phyloP scores from a whole-genome alignment of 164 flowering plant genomes.

The Vitis amurensis region DNA sequence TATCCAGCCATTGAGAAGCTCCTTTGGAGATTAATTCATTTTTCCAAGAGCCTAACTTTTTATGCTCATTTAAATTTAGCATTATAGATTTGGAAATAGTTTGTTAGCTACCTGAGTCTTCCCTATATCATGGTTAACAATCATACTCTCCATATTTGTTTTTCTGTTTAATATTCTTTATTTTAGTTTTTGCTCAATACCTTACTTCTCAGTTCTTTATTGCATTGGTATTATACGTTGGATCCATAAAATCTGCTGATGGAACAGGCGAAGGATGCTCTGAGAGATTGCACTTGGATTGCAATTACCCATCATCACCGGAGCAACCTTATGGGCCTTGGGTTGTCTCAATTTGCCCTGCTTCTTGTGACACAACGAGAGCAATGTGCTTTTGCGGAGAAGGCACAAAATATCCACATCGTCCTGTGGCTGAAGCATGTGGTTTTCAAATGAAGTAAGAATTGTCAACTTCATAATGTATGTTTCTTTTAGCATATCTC shows the following conservation, averaged over 20 bases:
- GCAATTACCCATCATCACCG: constrained; percentile 67
- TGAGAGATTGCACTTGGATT: constrained; percentile 55
- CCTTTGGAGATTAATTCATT: neutral
- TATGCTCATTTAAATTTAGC: no score
- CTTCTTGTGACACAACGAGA: constrained; percentile 83
- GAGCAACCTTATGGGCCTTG: constrained; percentile 81
- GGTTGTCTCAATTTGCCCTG: constrained; percentile 93
- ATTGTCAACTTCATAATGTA: constrained; percentile 2
- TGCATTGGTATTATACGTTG: neutral
- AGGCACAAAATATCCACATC: constrained; percentile 93
- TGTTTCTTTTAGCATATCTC: constrained; percentile 1
- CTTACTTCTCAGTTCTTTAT: neutral
- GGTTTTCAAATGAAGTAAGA: constrained; percentile 82
- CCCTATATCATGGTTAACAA: no score
- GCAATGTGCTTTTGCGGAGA: constrained; percentile 99
- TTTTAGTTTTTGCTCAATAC: neutral
- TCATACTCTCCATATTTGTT: no score
- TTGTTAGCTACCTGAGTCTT: no score
- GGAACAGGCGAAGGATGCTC: constrained; percentile 79
- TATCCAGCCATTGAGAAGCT: neutral
- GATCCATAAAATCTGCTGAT: constrained; percentile 14
- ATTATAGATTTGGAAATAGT: no score
- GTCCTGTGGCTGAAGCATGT: constrained; percentile 93
- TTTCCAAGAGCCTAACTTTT: no score
- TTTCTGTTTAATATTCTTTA: no score